Conservation (phyloP, 352 stramenopile species). For the Blastocystis sp. region DNA sequence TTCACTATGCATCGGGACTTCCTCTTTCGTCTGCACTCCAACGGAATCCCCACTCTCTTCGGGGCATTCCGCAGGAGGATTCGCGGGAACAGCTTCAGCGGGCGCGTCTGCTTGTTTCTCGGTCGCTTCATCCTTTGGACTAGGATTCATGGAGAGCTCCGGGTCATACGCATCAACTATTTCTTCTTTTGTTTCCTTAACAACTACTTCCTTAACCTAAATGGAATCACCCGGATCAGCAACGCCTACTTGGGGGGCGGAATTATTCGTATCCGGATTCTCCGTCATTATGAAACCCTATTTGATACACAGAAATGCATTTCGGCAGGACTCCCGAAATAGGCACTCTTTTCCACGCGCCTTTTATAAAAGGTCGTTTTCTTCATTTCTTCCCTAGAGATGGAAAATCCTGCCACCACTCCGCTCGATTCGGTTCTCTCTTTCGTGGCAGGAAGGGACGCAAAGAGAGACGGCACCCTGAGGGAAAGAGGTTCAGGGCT, state of each 20-base stretch:
- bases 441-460: slow-evolving; percentile 36
- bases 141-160: not conserved
- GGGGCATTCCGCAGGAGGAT: not conserved
- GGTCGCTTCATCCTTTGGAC: not conserved
- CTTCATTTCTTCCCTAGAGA: not conserved
- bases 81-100: not conserved
- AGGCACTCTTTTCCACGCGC: too few relatives aligned
- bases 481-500: slow-evolving; percentile 28
- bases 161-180: not conserved
- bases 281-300: not conserved
- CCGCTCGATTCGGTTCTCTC: slow-evolving; percentile 53
- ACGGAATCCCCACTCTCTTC: not conserved
- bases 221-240: too few relatives aligned
- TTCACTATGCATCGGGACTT: not conserved
- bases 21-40: not conserved
- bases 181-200: not conserved
- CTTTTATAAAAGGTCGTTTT: too few relatives aligned
- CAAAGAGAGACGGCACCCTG: not conserved
- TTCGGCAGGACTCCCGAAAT: too few relatives aligned
- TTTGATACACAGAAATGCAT: too few relatives aligned
- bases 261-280: not conserved
- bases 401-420: slow-evolving; percentile 10
- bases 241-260: too few relatives aligned
- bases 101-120: not conserved
- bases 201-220: not conserved